Evolutionary conservation across 768 basidiomycete genomes (phyloP), one percentile per base, ranked within the genome.

Genomic region (Cyathus striatus): DNA sequence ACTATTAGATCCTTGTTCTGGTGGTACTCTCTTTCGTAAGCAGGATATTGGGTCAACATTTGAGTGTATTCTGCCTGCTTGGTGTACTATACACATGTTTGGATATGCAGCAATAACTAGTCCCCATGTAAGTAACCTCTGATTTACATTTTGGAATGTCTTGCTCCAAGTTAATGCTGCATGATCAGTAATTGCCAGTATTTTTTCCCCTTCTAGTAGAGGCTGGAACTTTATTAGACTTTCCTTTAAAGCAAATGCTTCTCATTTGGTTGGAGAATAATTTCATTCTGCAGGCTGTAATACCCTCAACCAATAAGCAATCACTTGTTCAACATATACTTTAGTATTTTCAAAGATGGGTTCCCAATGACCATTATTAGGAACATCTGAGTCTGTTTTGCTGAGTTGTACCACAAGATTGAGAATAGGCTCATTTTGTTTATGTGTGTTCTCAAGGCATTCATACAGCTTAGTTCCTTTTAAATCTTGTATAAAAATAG

Each of bases 231-330:
- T n/a, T n/a, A n/a, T n/a, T n/a, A n/a, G n/a, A n/a, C n/a, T n/a
- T n/a, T n/a, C n/a, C 68, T 41, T 63, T 62, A 12, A 68, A 0
- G 59, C 66, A 27, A 71, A 41, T 0, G 68, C 69, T 50, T 71
- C 66, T 21, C 60, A 14, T 51, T 71, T 66, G 0, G 69, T 70
- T 1, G 60, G 52, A 0, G 65, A 65, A 32, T 70, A 70, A 34
- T 63, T 63, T 5, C 51, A 18, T 41, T 69, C 64, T 0, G 68
- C 57, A n/a, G n/a, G n/a, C n/a, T n/a, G n/a, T n/a, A n/a, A n/a
- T n/a, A n/a, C n/a, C n/a, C n/a, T n/a, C n/a, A 0, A 57, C 62
- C 63, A 64, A 40, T 64, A 64, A 6, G 45, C 38, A 9, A 60
- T 49, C 1, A 64, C 61, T 25, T 54, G 16, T 45, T 65, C 60